Evolutionary conservation across 2,329 filamentous ascomycete genomes (phyloP), one percentile per base, ranked within the genome.

Genomic region (Apiospora malaysiana): DNA sequence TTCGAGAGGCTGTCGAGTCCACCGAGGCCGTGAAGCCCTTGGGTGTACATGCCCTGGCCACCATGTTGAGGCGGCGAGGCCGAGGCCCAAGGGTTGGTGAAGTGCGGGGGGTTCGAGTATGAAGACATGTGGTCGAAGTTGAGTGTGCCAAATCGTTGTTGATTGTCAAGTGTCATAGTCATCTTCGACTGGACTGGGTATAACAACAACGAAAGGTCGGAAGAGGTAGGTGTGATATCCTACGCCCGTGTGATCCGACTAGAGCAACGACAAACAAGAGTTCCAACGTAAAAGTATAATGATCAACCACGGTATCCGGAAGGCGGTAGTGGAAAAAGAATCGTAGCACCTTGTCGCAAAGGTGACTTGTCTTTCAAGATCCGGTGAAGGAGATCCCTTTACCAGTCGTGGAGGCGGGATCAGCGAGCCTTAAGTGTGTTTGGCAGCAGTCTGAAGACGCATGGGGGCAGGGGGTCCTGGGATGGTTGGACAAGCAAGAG

Each of bases 111-210:
- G 85, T 87, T 80, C 78, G 86, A 81, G 83, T 93, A 94, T 76
- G 83, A 82, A 81, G 93, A 90, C 87, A 94, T 91, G 81, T 90
- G 87, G 81, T 95, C 93, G 86, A 95, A 96, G 82, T 90, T 90
- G 85, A 97, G 83, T 81, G 88, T 89, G 79, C 89, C 93, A 85
- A 92, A 93, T 82, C 90, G 90, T 85, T 91, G 93, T 85, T 95
- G 94, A 82, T 94, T 93, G 85, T 97, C 94, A 86, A 97, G 90
- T 83, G 95, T 93, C 94, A 97, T 97, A 85, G 94, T 96, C 94
- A 97, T 97, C 82, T 83, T 90, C 84, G 76, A 78, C 73, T 71
- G 70, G 71, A 73, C 73, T 46, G 72, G 63, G 71, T 73, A 73
- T 69, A 73, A 73, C 69, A 72, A 74, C 69, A 63, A 23, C 32